Conservation (phyloP, 208 protist species). For the Trypanosoma congolense region DNA sequence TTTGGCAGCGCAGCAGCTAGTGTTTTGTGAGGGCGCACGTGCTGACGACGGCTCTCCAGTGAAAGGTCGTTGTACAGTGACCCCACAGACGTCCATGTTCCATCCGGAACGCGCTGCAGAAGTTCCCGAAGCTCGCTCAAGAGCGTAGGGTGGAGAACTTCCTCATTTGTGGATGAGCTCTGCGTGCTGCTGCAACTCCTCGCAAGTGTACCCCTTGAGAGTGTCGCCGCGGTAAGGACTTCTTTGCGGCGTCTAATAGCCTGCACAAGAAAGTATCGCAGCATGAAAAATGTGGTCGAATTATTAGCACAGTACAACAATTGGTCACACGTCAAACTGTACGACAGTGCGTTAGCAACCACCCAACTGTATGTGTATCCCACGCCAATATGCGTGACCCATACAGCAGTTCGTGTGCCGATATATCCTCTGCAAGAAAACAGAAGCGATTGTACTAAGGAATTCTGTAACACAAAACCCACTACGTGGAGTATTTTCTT, state of each 20-base stretch:
- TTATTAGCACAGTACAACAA: no score
- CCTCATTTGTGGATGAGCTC: neutral
- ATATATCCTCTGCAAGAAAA: no score
- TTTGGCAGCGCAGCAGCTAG: conserved; percentile 54
- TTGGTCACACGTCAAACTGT: no score
- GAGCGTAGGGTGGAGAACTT: conserved; percentile 23
- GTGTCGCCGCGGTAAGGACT: neutral
- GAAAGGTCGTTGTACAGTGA: conserved; percentile 68
- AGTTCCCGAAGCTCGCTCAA: conserved; percentile 29
- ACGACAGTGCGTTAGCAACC: no score
- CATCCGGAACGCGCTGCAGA: conserved; percentile 14
- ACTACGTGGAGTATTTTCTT: no score
- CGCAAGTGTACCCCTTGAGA: neutral
- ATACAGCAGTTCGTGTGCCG: no score
- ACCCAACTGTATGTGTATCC: no score
- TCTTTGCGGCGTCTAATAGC: neutral
- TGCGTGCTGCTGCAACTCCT: conserved; percentile 3
- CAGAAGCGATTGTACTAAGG: no score
- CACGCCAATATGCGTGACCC: no score
- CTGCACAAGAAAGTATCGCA: conserved; percentile 2
- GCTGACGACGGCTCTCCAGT: conserved; percentile 30
- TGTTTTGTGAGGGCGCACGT: conserved; percentile 77
- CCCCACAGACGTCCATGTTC: conserved; percentile 52
- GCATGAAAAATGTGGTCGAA: conserved; percentile 1
- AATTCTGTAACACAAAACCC: no score